Conservation (phyloP, 2,329 filamentous ascomycete genomes). For the Cryphonectria japonica region DNA sequence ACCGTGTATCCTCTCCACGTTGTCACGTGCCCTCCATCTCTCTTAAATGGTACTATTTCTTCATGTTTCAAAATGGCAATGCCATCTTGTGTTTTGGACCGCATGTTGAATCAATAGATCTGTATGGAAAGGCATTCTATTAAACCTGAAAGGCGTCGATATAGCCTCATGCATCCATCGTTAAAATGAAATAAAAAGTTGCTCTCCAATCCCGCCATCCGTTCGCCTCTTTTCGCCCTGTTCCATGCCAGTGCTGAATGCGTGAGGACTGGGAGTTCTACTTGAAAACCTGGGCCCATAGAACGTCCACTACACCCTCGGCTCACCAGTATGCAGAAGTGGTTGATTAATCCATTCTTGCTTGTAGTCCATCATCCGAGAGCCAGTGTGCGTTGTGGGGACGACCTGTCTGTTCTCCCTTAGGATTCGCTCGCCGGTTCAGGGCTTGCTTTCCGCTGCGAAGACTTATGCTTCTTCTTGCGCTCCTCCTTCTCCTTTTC, state of each 20-base stretch:
- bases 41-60: neutral
- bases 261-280: slow-evolving; percentile 9
- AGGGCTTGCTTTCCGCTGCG: slow-evolving; percentile 13
- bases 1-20: slow-evolving; percentile 14
- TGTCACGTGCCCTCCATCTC: slow-evolving; percentile 23
- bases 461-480: slow-evolving; percentile 39
- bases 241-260: neutral
- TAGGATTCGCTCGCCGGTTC: slow-evolving; percentile 11
- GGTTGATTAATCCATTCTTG: neutral
- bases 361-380: neutral
- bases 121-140: neutral
- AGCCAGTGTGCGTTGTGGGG: neutral
- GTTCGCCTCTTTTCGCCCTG: neutral
- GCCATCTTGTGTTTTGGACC: neutral
- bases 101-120: neutral
- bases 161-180: neutral
- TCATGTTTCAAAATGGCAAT: neutral
- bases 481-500: slow-evolving; percentile 59
- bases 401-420: neutral
- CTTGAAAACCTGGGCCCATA: slow-evolving; percentile 5
- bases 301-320: neutral
- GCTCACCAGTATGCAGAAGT: neutral
- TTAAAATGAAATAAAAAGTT: neutral
- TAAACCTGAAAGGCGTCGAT: neutral
- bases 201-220: neutral